Conservation (phyloP, 2,329 filamentous ascomycete species). For the Calcarisporium arbuscula region DNA sequence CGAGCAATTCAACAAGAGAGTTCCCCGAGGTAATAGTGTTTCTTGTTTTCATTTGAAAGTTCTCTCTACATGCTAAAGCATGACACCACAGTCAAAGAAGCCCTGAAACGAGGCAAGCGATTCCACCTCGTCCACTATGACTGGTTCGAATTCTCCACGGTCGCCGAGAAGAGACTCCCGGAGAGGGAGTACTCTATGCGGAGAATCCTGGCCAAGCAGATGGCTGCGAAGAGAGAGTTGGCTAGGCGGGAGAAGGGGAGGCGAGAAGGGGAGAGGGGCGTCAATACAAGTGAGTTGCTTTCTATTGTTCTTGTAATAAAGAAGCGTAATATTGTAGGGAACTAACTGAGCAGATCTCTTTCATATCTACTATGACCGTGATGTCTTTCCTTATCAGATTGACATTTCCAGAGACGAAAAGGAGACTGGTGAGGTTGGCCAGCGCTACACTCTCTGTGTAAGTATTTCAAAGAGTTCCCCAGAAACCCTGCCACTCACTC, state of each 20-base stretch:
- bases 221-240: slow-evolving; percentile 23
- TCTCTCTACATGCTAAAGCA: background rate
- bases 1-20: slow-evolving; percentile 49
- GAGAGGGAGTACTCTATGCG: slow-evolving; percentile 37
- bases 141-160: slow-evolving; percentile 45
- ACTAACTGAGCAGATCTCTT: slow-evolving; percentile 42
- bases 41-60: background rate
- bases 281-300: slow-evolving; percentile 42
- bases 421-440: slow-evolving; percentile 38
- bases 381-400: slow-evolving; percentile 58
- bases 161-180: slow-evolving; percentile 22
- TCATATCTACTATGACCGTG: slow-evolving; percentile 57
- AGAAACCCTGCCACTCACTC: background rate
- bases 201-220: slow-evolving; percentile 20
- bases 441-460: slow-evolving; percentile 56
- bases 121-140: slow-evolving; percentile 40
- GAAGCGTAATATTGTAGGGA: background rate
- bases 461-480: slow-evolving; percentile 18
- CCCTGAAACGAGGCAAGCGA: slow-evolving; percentile 25
- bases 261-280: slow-evolving; percentile 33
- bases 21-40: slow-evolving; percentile 33
- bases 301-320: background rate
- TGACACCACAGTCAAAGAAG: slow-evolving; percentile 27
- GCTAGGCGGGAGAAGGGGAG: slow-evolving; percentile 31
- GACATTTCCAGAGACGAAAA: slow-evolving; percentile 49